A percentile compares a stretch with the other conserved stretches of the same genome.
These are phyloP conservation scores for Peltaster fructicola DNA, from an alignment of 2,329 filamentous ascomycete species.

Conservation along the genomic window DNA sequence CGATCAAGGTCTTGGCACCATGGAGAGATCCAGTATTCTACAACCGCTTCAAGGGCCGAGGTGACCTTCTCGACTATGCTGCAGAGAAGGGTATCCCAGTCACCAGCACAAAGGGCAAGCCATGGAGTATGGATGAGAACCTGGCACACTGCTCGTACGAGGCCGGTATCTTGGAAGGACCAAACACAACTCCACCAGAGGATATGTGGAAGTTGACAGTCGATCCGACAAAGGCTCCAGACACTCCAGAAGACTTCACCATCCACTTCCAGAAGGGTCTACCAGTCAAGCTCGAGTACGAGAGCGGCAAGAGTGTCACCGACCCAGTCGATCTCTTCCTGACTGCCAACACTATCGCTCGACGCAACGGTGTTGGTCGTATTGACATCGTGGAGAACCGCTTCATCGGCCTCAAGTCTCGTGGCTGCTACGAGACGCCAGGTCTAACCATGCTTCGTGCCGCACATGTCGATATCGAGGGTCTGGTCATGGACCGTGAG, in stretches of 20 bases:
- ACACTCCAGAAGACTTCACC: slow-evolving; percentile 53
- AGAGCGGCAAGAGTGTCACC: slow-evolving; percentile 42
- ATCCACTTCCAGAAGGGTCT: slow-evolving; percentile 57
- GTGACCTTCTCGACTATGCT: slow-evolving; percentile 58
- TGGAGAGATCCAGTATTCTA: slow-evolving; percentile 56
- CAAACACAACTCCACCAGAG: slow-evolving; percentile 45
- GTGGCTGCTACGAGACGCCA: slow-evolving; percentile 62
- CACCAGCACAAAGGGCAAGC: slow-evolving; percentile 53
- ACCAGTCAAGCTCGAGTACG: slow-evolving; percentile 47
- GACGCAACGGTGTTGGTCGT: slow-evolving; percentile 56
- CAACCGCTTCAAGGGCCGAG: slow-evolving; percentile 51
- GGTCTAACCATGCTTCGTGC: slow-evolving; percentile 38
- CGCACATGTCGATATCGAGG: slow-evolving; percentile 45
- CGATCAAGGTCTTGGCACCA: slow-evolving; percentile 56
- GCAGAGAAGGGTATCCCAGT: slow-evolving; percentile 50
- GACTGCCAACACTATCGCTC: slow-evolving; percentile 52
- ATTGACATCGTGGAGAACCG: slow-evolving; percentile 74
- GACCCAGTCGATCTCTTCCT: slow-evolving; percentile 57
- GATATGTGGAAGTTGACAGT: slow-evolving; percentile 65
- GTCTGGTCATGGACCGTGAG: slow-evolving; percentile 50
- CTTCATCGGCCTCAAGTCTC: slow-evolving; percentile 62
- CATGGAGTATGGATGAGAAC: slow-evolving; percentile 53
- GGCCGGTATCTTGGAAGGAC: slow-evolving; percentile 55
- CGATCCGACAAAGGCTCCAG: slow-evolving; percentile 51
- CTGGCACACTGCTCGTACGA: slow-evolving; percentile 66